These are phyloP conservation scores for Lactarius indigo DNA, from an alignment of 768 basidiomycete genomes.

Conservation along the genomic window DNA sequence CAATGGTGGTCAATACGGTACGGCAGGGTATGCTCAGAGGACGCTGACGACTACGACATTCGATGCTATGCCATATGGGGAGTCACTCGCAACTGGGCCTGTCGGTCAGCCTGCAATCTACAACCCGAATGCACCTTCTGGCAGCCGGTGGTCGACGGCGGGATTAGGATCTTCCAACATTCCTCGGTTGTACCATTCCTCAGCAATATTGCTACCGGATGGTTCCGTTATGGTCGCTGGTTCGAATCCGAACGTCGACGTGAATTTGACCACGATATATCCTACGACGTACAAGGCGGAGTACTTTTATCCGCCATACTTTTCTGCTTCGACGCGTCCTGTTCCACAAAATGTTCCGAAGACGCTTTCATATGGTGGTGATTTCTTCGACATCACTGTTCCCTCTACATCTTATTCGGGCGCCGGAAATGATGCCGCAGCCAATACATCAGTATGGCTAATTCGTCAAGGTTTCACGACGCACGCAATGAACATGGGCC, in stretches of 20 bases:
- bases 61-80: slow-evolving; percentile 60
- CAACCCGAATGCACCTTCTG: slow-evolving; percentile 67
- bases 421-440: slow-evolving; percentile 63
- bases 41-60: slow-evolving; percentile 36
- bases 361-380: slow-evolving; percentile 82
- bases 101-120: slow-evolving; percentile 79
- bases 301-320: slow-evolving; percentile 91
- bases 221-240: slow-evolving; percentile 86
- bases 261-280: slow-evolving; percentile 56
- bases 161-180: slow-evolving; percentile 61
- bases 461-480: slow-evolving; percentile 85
- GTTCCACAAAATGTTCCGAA: slow-evolving; percentile 62
- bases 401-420: slow-evolving; percentile 64
- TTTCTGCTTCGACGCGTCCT: slow-evolving; percentile 65
- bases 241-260: slow-evolving; percentile 90
- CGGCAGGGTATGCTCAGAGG: slow-evolving; percentile 74
- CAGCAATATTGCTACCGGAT: slow-evolving; percentile 84
- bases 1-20: slow-evolving; percentile 83
- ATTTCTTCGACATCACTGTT: slow-evolving; percentile 71
- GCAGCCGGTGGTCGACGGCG: slow-evolving; percentile 68
- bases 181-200: slow-evolving; percentile 87
- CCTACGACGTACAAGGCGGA: slow-evolving; percentile 82
- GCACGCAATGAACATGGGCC: slow-evolving; percentile 87
- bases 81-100: slow-evolving; percentile 78
- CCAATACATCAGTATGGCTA: slow-evolving; percentile 71